Conservation (phyloP, 2,329 filamentous ascomycete species). For the Talaromyces sp. region DNA sequence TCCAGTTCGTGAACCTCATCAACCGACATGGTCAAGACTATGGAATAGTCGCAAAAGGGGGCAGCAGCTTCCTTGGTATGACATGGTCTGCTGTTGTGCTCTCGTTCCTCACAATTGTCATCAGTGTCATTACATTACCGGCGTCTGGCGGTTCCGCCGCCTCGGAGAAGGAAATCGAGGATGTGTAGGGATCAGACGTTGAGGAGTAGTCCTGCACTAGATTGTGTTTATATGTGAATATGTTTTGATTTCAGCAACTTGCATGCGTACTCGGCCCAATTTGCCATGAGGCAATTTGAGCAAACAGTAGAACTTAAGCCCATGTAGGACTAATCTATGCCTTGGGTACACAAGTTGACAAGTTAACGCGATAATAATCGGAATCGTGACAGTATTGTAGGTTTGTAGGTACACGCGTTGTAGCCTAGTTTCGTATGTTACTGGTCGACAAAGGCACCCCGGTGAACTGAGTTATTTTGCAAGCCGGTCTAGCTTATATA, state of each 20-base stretch:
- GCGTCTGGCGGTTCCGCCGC: conserved; percentile 17
- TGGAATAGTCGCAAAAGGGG: conserved; percentile 51
- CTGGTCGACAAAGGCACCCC: neutral
- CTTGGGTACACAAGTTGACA: neutral
- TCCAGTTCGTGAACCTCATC: conserved; percentile 54
- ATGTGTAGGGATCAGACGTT: neutral
- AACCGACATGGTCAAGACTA: conserved; percentile 54
- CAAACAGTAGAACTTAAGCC: neutral
- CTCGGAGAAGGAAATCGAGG: conserved; percentile 18
- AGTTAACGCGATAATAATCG: conserved; percentile 4
- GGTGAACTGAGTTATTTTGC: conserved; percentile 5
- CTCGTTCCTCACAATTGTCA: conserved; percentile 32
- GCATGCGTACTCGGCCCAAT: neutral
- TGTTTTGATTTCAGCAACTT: neutral
- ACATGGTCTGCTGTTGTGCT: conserved; percentile 58
- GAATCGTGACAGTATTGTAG: neutral
- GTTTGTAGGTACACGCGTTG: neutral
- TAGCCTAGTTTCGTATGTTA: neutral
- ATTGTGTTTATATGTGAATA: conserved; percentile 8
- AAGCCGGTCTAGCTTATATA: neutral
- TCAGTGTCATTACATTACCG: conserved; percentile 32
- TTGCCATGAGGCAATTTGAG: neutral
- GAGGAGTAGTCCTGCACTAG: neutral
- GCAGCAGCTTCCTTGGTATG: conserved; percentile 56
- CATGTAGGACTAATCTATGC: neutral